phyloP scores from a whole-genome alignment of 371 early-diverging fungal species.

The Lichtheimia ornata region DNA sequence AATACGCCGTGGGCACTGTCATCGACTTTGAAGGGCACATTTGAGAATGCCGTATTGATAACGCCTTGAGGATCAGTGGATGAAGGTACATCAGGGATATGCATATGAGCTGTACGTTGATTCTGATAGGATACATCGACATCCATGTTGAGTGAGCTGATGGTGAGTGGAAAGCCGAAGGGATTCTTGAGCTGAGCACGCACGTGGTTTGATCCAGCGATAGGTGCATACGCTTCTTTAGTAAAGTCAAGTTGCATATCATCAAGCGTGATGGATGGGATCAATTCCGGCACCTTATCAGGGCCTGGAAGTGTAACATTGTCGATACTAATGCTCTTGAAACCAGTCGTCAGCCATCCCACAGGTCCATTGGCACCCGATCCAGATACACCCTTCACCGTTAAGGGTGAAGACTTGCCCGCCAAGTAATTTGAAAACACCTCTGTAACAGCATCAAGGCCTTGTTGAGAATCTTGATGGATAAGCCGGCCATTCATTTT shows the following conservation, averaged over 20 bases:
- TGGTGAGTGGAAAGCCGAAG: conserved; percentile 57
- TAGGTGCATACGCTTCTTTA: conserved; percentile 45
- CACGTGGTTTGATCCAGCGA: conserved; percentile 46
- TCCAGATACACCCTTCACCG: conserved; percentile 55
- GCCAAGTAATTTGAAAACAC: conserved; percentile 55
- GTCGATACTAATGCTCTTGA: conserved; percentile 51
- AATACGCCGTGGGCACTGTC: conserved; percentile 34
- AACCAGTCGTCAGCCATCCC: conserved; percentile 58
- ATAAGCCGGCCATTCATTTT: conserved; percentile 56
- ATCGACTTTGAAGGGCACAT: conserved; percentile 48
- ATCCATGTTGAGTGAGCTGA: conserved; percentile 45
- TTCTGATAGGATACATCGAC: conserved; percentile 34
- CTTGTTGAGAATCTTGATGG: conserved; percentile 44
- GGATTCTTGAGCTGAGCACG: conserved; percentile 53
- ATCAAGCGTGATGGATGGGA: conserved; percentile 35
- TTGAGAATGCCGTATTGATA: conserved; percentile 44
- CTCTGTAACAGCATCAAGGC: conserved; percentile 48
- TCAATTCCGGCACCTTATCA: conserved; percentile 16
- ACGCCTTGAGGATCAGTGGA: conserved; percentile 35
- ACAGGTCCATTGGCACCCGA: conserved; percentile 55
- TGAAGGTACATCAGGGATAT: conserved; percentile 47
- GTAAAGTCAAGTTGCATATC: conserved; percentile 55
- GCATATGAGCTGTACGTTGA: conserved; percentile 41
- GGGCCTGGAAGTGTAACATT: conserved; percentile 45
- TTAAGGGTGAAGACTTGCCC: conserved; percentile 42